Evolutionary conservation across 192 early-diverging fungal species (phyloP), one percentile per base, ranked within the genome.

Genomic region (Linnemannia exigua): DNA sequence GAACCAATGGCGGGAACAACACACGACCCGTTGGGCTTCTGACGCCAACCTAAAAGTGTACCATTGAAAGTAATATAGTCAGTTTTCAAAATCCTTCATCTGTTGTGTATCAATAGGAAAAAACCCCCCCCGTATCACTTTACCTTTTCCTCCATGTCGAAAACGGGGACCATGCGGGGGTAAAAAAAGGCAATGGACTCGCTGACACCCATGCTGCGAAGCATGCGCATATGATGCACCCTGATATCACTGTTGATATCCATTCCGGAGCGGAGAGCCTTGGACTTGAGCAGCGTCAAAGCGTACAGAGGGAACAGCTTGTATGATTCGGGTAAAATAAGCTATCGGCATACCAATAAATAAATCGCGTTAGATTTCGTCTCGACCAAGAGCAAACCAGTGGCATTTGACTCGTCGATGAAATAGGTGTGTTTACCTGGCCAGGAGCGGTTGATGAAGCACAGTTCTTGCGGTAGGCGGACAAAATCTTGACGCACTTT

Each of bases 291-390:
- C 78, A 99, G 82, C 35, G 95, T 87, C 54, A 98, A 90, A 1
- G 93, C 91, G 87, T 96, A 98, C 36, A 99, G 90, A 19, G 98
- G 98, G 61, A 95, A 94, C 52, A 98, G 90, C 87, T 99, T 99
- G 90, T 95, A 97, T 0, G 97, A 94, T 86, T 99, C 98, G 33
- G 98, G 98, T 67, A 99, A 88, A 75, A 99, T 99, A 25, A 99
- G 90, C 90, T 98, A 76, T 75, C 46, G 25, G 35, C 5, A 67
- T n/a, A 67, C 5, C n/a, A n/a, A 67, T 4, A 2, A 12, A 3
- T 11, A 33, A 38, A 28, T 35, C 11, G 25, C 22, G 41, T 25
- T 20, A 20, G 75, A 2, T 5, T 44, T 31, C 12, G 28, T 28
- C 0, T 71, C 70, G 38, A 20, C 1, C 1, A 41, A 15, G 22